Percentiles rank a stretch among this genome's conserved stretches.
Evolutionary conservation across 768 basidiomycete species (phyloP).

Genomic region (Boletales sp.): DNA sequence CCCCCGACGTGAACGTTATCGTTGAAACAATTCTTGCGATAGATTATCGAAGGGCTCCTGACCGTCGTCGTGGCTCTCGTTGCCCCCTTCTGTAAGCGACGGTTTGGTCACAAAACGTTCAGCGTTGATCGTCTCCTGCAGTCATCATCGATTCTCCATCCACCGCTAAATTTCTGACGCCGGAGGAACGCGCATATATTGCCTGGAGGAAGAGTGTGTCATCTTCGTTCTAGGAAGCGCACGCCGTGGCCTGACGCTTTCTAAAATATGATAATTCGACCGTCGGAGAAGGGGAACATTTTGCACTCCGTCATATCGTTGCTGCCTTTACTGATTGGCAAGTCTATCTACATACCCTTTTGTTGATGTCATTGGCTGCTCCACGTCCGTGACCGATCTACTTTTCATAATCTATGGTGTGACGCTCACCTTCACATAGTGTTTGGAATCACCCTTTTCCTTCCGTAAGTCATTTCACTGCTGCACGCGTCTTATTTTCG

Average conservation of each 20-base stretch:
- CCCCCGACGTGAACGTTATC: too few species aligned
- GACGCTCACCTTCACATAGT: slow-evolving; percentile 36
- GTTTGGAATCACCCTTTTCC: slow-evolving; percentile 67
- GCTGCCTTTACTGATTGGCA: slow-evolving; percentile 64
- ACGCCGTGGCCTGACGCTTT: slow-evolving; percentile 51
- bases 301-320: slow-evolving; percentile 50
- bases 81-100: slow-evolving; percentile 44
- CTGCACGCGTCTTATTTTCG: neutral
- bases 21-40: neutral
- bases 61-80: slow-evolving; percentile 56
- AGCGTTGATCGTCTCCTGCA: slow-evolving; percentile 14
- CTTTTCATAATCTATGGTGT: neutral
- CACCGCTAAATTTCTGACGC: slow-evolving; percentile 13
- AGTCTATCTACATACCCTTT: slow-evolving; percentile 25
- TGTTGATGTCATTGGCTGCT: slow-evolving; percentile 47
- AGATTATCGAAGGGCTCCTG: slow-evolving; percentile 41
- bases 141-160: slow-evolving; percentile 52
- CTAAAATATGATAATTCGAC: slow-evolving; percentile 32
- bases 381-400: slow-evolving; percentile 45
- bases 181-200: slow-evolving; percentile 15
- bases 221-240: slow-evolving; percentile 24
- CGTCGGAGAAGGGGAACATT: slow-evolving; percentile 47
- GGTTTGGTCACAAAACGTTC: neutral
- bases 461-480: slow-evolving; percentile 49
- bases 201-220: slow-evolving; percentile 17